Evolutionary conservation across 1,139 yeast species (phyloP), one percentile per base, ranked within the genome.

Genomic region (Zygosaccharomyces sapae): DNA sequence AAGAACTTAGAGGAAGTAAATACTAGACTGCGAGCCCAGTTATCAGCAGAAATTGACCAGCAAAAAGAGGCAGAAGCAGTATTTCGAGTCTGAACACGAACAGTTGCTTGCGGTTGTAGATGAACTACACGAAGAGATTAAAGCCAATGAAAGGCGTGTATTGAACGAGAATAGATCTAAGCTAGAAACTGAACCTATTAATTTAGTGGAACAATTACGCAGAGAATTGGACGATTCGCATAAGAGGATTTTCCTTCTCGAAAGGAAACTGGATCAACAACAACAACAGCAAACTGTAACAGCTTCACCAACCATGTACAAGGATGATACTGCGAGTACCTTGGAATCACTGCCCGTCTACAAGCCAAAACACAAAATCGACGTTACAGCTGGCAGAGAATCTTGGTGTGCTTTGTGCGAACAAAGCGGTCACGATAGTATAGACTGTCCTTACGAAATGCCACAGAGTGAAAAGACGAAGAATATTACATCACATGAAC

Each of bases 391-490:
- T 0, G 96, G 96, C 1, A 75, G 88, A 42, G 71, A 70, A 19
- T 75, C 80, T 56, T 90, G 96, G 95, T 90, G 97, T 69, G 96
- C 95, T 0, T 72, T 88, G 44, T 90, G 97, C 69, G 97, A 90
- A 66, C 71, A 88, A 47, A 83, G 80, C 44, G 97, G 97, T 1
- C 97, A 90, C 62, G 84, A 81, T 48, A 83, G 94, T 55, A 72
- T 82, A 38, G 87, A 87, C 48, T 90, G 97, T 68, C 97, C 97
- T 0, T 87, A 78, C 61, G 95, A 86, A 58, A 51, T 50, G 8
- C 44, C 47, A n/a, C 37, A 38, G 13, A 24, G 29, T 19, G 46
- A 44, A 9, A 35, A 41, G 24, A 24, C 41, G 7, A 42, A 33
- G 18, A 38, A 29, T n/a, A 39, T 46, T 6, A 40, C 41, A 1